These are phyloP conservation scores for Rosa rugosa DNA, from an alignment of 306 rosid genomes.

Conservation along the genomic window DNA sequence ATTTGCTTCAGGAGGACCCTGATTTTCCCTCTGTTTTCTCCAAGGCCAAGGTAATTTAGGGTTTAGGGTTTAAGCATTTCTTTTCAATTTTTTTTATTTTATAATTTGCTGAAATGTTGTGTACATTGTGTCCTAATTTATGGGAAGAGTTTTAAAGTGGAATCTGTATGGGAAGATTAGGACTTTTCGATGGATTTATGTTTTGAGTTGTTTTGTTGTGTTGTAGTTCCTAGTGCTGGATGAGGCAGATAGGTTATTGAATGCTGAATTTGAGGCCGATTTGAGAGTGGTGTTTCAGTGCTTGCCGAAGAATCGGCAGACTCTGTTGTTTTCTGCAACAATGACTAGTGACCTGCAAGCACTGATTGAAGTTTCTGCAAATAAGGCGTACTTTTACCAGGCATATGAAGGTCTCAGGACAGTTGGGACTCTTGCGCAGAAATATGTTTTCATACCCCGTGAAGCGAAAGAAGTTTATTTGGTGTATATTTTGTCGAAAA, in stretches of 20 bases:
- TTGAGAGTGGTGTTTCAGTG: slow-evolving; percentile 67
- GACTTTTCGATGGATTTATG: not conserved
- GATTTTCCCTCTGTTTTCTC: slow-evolving; percentile 65
- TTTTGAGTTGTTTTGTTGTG: slow-evolving; percentile 11
- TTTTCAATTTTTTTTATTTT: too few species aligned
- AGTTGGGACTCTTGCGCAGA: slow-evolving; percentile 72
- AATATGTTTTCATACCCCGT: slow-evolving; percentile 59
- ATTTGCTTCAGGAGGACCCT: slow-evolving; percentile 62
- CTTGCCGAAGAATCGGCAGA: slow-evolving; percentile 82
- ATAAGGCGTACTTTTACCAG: slow-evolving; percentile 67
- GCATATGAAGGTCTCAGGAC: slow-evolving; percentile 89
- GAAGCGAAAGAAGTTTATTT: slow-evolving; percentile 83
- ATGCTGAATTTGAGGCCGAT: slow-evolving; percentile 82
- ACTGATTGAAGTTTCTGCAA: slow-evolving; percentile 61
- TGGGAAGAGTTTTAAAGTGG: not conserved
- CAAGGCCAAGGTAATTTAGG: slow-evolving; percentile 55
- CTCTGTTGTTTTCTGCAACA: slow-evolving; percentile 83
- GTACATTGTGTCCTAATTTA: too few species aligned
- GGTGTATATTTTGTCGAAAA: slow-evolving; percentile 60
- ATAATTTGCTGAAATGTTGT: not conserved
- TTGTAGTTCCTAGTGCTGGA: slow-evolving; percentile 83
- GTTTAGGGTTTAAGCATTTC: not conserved
- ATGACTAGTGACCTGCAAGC: slow-evolving; percentile 62
- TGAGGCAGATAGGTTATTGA: slow-evolving; percentile 90
- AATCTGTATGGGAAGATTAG: not conserved